phyloP scores from a whole-genome alignment of 495 filamentous ascomycete species.

The Penicillium arizonense region DNA sequence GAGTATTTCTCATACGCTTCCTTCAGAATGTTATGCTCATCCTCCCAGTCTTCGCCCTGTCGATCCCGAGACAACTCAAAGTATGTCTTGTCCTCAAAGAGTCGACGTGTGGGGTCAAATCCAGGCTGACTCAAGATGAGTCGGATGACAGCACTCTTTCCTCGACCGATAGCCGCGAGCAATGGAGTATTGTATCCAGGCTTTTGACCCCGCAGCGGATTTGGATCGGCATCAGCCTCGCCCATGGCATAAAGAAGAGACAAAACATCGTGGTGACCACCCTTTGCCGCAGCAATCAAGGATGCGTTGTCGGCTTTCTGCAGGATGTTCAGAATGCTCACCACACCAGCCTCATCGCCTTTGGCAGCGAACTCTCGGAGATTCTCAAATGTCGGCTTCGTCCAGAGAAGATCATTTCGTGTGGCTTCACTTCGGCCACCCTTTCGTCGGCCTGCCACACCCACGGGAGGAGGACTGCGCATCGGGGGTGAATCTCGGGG shows the following conservation, averaged over 20 bases:
- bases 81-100: conserved; percentile 70
- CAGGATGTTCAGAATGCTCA: conserved; percentile 72
- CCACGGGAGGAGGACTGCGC: conserved; percentile 47
- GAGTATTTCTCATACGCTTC: conserved; percentile 68
- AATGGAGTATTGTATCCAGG: conserved; percentile 78
- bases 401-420: conserved; percentile 60
- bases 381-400: conserved; percentile 63
- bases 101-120: conserved; percentile 73
- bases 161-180: conserved; percentile 88
- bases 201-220: conserved; percentile 51
- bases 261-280: conserved; percentile 83
- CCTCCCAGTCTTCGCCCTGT: conserved; percentile 82
- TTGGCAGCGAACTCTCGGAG: conserved; percentile 76
- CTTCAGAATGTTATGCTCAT: conserved; percentile 81
- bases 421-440: conserved; percentile 59
- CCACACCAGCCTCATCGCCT: conserved; percentile 78
- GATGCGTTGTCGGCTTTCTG: conserved; percentile 79
- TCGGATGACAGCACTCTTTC: conserved; percentile 77
- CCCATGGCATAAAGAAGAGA: conserved; percentile 83
- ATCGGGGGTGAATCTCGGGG: conserved; percentile 61
- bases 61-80: conserved; percentile 79
- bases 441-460: conserved; percentile 44
- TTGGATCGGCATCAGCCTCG: conserved; percentile 74
- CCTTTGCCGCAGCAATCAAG: conserved; percentile 86
- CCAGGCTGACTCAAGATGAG: conserved; percentile 73